Conservation (phyloP, 2,329 filamentous ascomycete genomes). For the Aspergillus pseudoglaucus region DNA sequence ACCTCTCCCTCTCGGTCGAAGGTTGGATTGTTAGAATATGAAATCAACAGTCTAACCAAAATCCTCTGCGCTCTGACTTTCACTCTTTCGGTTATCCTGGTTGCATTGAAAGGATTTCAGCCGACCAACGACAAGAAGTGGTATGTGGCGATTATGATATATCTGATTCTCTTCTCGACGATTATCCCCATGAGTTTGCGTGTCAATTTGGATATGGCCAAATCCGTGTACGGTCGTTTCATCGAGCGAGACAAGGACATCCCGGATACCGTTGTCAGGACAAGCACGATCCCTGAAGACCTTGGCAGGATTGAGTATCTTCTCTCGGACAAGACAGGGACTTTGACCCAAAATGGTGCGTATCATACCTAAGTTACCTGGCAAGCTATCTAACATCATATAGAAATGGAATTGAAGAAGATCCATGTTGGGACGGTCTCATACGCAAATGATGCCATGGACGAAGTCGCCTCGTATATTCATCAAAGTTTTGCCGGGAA, state of each 20-base stretch:
- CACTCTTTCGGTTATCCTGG: slow-evolving; percentile 76
- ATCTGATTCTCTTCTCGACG: slow-evolving; percentile 95
- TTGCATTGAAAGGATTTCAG: slow-evolving; percentile 77
- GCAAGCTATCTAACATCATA: slow-evolving; percentile 16
- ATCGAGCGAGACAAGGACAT: slow-evolving; percentile 90
- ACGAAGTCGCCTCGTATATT: slow-evolving; percentile 83
- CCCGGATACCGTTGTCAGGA: slow-evolving; percentile 84
- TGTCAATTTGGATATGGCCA: slow-evolving; percentile 95
- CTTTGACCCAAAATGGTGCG: slow-evolving; percentile 78
- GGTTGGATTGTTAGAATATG: slow-evolving; percentile 84
- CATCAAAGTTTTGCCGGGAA: slow-evolving; percentile 67
- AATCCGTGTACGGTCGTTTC: slow-evolving; percentile 91
- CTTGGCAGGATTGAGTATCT: slow-evolving; percentile 93
- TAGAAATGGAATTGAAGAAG: slow-evolving; percentile 97
- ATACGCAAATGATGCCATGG: slow-evolving; percentile 98
- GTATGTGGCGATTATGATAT: slow-evolving; percentile 98
- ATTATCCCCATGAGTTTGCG: slow-evolving; percentile 96
- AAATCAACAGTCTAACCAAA: slow-evolving; percentile 96
- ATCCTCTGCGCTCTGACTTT: slow-evolving; percentile 88
- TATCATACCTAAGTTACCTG: slow-evolving; percentile 7
- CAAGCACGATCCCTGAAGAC: slow-evolving; percentile 95
- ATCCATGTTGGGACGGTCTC: slow-evolving; percentile 97
- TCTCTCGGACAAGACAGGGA: slow-evolving; percentile 96
- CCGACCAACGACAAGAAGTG: slow-evolving; percentile 52
- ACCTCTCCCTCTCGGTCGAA: slow-evolving; percentile 90